phyloP scores from a whole-genome alignment of 495 filamentous ascomycete genomes.

The Astrothelium macrocarpum region DNA sequence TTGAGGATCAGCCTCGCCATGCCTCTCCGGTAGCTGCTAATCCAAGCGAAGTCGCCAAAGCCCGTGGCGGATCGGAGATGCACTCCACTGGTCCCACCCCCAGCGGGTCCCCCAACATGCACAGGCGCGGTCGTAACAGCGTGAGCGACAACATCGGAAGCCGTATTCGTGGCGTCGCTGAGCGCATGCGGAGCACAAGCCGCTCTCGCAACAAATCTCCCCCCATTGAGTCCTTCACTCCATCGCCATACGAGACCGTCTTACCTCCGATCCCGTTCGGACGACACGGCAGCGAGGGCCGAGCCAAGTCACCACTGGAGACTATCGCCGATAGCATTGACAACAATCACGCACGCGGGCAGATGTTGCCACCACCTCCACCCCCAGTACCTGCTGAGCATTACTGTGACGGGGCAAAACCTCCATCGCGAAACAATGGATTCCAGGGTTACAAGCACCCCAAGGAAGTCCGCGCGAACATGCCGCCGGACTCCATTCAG shows the following conservation, averaged over 20 bases:
- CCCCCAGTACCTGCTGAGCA: slow-evolving; percentile 15
- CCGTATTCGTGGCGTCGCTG: slow-evolving; percentile 28
- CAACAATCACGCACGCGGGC: slow-evolving; percentile 6
- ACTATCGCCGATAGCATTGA: slow-evolving; percentile 15
- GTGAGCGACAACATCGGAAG: slow-evolving; percentile 32
- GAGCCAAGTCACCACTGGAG: slow-evolving; percentile 23
- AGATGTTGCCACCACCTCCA: slow-evolving; percentile 16
- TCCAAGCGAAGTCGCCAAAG: slow-evolving; percentile 4
- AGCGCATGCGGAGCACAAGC: slow-evolving; percentile 32
- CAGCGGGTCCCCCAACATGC: slow-evolving; percentile 21
- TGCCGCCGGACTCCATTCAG: slow-evolving; percentile 32
- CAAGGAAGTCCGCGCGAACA: slow-evolving; percentile 36
- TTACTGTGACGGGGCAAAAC: slow-evolving; percentile 10
- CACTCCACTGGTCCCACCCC: slow-evolving; percentile 13
- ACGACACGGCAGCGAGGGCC: slow-evolving; percentile 18
- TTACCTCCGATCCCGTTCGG: slow-evolving; percentile 22
- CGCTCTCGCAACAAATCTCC: slow-evolving; percentile 31
- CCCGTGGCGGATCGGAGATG: background rate
- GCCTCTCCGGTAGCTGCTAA: slow-evolving; percentile 10
- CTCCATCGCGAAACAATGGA: slow-evolving; percentile 14
- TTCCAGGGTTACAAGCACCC: slow-evolving; percentile 31
- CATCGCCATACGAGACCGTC: slow-evolving; percentile 31
- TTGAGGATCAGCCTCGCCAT: slow-evolving; percentile 25
- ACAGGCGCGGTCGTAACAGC: slow-evolving; percentile 31
- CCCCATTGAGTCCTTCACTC: slow-evolving; percentile 16